phyloP scores from a whole-genome alignment of 768 basidiomycete species.

The Suillus sp. region DNA sequence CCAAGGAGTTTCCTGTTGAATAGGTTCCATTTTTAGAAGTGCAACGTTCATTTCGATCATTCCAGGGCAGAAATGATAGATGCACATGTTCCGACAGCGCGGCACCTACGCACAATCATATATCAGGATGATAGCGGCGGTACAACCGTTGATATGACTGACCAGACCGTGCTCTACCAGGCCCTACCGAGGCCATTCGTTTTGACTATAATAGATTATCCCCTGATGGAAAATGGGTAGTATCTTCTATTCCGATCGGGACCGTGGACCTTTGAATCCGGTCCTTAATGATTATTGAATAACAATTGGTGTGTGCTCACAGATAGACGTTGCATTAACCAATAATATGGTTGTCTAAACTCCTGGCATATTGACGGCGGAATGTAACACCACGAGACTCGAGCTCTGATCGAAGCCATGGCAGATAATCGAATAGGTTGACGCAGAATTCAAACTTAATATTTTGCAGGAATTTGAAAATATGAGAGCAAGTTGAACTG shows the following conservation, averaged over 20 bases:
- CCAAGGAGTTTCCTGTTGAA: constrained; percentile 44
- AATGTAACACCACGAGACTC: constrained; percentile 44
- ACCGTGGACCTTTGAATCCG: constrained; percentile 53
- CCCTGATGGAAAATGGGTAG: constrained; percentile 68
- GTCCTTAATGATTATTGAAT: neutral
- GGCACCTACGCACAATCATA: neutral
- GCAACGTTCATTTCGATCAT: constrained; percentile 41
- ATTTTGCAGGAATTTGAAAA: constrained; percentile 37
- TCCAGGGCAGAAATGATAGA: constrained; percentile 67
- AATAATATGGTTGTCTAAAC: constrained; percentile 44
- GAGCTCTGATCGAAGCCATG: constrained; percentile 48
- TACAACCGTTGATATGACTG: constrained; percentile 12
- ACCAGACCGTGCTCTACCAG: constrained; percentile 19
- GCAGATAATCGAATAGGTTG: constrained; percentile 52
- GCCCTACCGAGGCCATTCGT: constrained; percentile 55
- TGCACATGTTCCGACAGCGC: constrained; percentile 27
- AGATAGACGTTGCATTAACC: constrained; percentile 59
- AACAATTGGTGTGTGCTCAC: constrained; percentile 28
- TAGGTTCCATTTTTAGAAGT: constrained; percentile 62
- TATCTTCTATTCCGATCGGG: constrained; percentile 79
- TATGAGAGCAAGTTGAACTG: constrained; percentile 35
- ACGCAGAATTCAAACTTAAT: constrained; percentile 46
- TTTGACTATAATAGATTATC: constrained; percentile 79
- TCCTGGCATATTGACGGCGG: constrained; percentile 41
- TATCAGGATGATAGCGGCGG: neutral